Percentiles rank a stretch among this genome's conserved stretches.
These are phyloP conservation scores for Aspergillus mulundensis DNA, from an alignment of 495 filamentous ascomycete genomes.

Conservation along the genomic window DNA sequence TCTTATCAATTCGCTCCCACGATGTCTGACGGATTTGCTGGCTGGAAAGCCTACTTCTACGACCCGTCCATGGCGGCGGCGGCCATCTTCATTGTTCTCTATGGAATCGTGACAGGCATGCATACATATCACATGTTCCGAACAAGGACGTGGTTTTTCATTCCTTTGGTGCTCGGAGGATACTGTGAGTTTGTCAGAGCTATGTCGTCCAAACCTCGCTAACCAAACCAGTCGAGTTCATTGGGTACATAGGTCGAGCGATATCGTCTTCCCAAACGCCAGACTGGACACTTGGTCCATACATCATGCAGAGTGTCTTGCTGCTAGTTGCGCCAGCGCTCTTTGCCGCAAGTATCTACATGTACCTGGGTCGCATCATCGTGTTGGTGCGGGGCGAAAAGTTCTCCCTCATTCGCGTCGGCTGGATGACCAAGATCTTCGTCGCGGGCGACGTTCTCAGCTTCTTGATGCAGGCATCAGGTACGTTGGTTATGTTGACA, in stretches of 20 bases:
- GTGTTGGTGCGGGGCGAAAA: slow-evolving; percentile 33
- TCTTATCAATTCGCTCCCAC: neutral
- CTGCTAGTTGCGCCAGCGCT: slow-evolving; percentile 47
- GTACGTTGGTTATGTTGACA: slow-evolving; percentile 4
- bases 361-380: slow-evolving; percentile 50
- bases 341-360: slow-evolving; percentile 55
- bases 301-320: slow-evolving; percentile 43
- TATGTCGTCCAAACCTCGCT: neutral
- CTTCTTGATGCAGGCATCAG: slow-evolving; percentile 37
- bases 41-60: slow-evolving; percentile 43
- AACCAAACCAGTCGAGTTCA: slow-evolving; percentile 26
- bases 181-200: slow-evolving; percentile 36
- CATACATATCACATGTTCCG: slow-evolving; percentile 40
- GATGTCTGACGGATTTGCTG: neutral
- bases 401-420: slow-evolving; percentile 32
- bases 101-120: slow-evolving; percentile 28
- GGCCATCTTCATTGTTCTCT: slow-evolving; percentile 46
- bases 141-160: slow-evolving; percentile 48
- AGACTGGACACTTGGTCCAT: slow-evolving; percentile 33
- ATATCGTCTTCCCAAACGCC: slow-evolving; percentile 25
- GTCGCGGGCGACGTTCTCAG: slow-evolving; percentile 34
- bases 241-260: slow-evolving; percentile 37
- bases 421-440: slow-evolving; percentile 47
- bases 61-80: slow-evolving; percentile 46
- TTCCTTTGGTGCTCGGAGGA: slow-evolving; percentile 49